Evolutionary conservation across 169 alveolate genomes (phyloP).

Genomic region (Cryptosporidium meleagridis): DNA sequence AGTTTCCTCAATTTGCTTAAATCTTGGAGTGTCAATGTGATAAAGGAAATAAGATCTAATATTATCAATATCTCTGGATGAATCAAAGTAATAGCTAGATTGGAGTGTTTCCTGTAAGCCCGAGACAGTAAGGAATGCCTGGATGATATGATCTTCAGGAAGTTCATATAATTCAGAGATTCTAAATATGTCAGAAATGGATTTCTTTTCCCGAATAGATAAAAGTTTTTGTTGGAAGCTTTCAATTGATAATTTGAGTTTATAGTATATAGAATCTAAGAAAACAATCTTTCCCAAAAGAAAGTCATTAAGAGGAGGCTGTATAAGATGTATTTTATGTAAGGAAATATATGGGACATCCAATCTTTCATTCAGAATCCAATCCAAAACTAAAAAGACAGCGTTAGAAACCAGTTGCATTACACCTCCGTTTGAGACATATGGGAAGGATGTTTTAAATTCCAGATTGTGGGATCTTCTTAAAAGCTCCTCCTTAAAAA

Average conservation of each 20-base stretch:
- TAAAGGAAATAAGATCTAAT: constrained; percentile 40
- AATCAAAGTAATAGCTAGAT: constrained; percentile 22
- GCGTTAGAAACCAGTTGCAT: constrained; percentile 39
- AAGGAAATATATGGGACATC: constrained; percentile 47
- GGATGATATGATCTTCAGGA: constrained; percentile 14
- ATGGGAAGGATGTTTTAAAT: constrained; percentile 59
- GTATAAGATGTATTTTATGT: constrained; percentile 45
- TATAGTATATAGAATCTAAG: constrained; percentile 40
- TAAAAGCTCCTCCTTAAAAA: constrained; percentile 55
- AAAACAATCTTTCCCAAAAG: constrained; percentile 48
- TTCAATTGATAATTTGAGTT: constrained; percentile 43
- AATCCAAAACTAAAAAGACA: constrained; percentile 29
- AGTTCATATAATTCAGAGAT: not conserved
- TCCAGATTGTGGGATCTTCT: constrained; percentile 49
- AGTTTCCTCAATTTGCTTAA: not conserved
- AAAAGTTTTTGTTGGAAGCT: constrained; percentile 9
- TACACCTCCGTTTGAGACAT: constrained; percentile 22
- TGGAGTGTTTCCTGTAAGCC: constrained; percentile 27
- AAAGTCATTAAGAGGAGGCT: constrained; percentile 72
- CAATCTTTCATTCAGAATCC: constrained; percentile 58
- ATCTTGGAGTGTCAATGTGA: constrained; percentile 67
- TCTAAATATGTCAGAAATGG: not conserved
- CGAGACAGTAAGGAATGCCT: constrained; percentile 19
- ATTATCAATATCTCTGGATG: constrained; percentile 45
- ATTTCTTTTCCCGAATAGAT: not conserved